phyloP scores from a whole-genome alignment of 345 rosid genomes.

The Erysimum cheiranthoides region DNA sequence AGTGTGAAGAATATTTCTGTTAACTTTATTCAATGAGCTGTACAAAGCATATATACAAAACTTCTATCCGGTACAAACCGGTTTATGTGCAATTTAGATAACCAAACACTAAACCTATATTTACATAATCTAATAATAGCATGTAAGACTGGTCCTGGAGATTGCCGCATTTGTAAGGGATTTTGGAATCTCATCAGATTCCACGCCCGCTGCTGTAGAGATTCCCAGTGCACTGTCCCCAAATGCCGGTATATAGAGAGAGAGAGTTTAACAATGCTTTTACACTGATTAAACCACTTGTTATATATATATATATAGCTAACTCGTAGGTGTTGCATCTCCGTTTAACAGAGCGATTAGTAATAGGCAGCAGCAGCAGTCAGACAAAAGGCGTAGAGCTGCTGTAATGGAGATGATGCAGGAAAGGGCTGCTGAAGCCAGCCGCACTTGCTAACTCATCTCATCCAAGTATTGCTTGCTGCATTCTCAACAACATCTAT shows the following conservation, averaged over 20 bases:
- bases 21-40: too few species aligned
- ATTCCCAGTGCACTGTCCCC: slow-evolving; percentile 77
- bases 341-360: slow-evolving; percentile 57
- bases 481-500: slow-evolving; percentile 15
- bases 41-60: too few species aligned
- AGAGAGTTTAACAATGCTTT: not conserved
- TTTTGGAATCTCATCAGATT: slow-evolving; percentile 78
- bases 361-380: slow-evolving; percentile 84
- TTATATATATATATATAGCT: not conserved
- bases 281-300: not conserved
- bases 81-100: too few species aligned
- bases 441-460: slow-evolving; percentile 50
- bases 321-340: slow-evolving; percentile 13
- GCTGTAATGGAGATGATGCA: slow-evolving; percentile 99
- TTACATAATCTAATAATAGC: too few species aligned
- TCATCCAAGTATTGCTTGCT: slow-evolving; percentile 2
- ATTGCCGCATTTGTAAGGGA: slow-evolving; percentile 65
- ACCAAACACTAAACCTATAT: not conserved
- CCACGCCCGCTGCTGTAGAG: slow-evolving; percentile 86
- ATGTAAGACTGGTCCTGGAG: slow-evolving; percentile 73
- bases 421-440: slow-evolving; percentile 88
- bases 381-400: slow-evolving; percentile 83
- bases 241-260: slow-evolving; percentile 74
- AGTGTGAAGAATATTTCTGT: too few species aligned
- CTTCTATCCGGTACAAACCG: not conserved